phyloP scores from a whole-genome alignment of 495 filamentous ascomycete species.

The Arthonia radiata region DNA sequence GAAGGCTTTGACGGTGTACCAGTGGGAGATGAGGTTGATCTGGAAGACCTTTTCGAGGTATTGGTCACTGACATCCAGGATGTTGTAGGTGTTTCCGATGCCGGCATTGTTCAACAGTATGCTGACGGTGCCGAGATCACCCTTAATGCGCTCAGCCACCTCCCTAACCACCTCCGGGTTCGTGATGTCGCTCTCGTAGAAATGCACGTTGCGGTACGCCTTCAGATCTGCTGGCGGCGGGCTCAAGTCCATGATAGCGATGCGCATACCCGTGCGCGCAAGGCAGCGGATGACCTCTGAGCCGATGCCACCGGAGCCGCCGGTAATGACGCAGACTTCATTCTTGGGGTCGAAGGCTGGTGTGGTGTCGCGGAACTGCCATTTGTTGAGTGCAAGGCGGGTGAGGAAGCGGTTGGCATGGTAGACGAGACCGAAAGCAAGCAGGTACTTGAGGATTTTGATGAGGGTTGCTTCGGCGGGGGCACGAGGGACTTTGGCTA shows the following conservation, averaged over 20 bases:
- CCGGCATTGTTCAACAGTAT: conserved; percentile 40
- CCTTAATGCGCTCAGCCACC: conserved; percentile 21
- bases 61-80: conserved; percentile 22
- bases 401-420: conserved; percentile 17
- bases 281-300: conserved; percentile 23
- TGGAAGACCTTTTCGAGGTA: conserved; percentile 26
- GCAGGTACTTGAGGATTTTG: too few species aligned
- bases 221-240: conserved; percentile 9
- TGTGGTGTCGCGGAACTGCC: conserved; percentile 14
- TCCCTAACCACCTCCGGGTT: conserved; percentile 18
- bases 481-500: too few species aligned
- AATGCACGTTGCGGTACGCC: conserved; percentile 12
- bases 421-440: conserved; percentile 16
- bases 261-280: conserved; percentile 19
- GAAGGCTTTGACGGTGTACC: conserved; percentile 31
- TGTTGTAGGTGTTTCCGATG: conserved; percentile 19
- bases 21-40: conserved; percentile 36
- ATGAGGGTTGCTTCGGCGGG: too few species aligned
- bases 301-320: conserved; percentile 32
- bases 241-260: conserved; percentile 26
- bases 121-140: conserved; percentile 21
- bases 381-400: conserved; percentile 27
- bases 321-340: conserved; percentile 32
- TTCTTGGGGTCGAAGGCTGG: conserved; percentile 12
- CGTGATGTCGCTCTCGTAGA: conserved; percentile 28